Conservation (phyloP, 257 asterid genomes). For the Nicotiana sylvestris region DNA sequence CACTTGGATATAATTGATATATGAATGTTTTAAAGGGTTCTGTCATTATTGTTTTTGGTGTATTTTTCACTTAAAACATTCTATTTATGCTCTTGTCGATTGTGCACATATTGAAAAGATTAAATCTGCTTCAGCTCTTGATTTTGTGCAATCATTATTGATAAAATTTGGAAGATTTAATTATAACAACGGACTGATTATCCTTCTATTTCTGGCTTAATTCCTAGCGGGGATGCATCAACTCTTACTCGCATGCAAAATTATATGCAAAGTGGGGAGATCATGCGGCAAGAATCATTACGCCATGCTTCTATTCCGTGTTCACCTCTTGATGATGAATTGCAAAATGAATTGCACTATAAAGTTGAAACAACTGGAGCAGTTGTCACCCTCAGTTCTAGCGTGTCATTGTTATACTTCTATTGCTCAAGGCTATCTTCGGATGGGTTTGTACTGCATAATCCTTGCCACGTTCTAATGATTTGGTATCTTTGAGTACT, state of each 20-base stretch:
- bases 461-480: not conserved
- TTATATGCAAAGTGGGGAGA: slow-evolving; percentile 55
- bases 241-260: slow-evolving; percentile 38
- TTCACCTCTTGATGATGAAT: slow-evolving; percentile 34
- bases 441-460: slow-evolving; percentile 50
- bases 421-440: slow-evolving; percentile 86
- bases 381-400: slow-evolving; percentile 57
- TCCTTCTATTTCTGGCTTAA: slow-evolving; percentile 8
- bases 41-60: not conserved
- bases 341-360: slow-evolving; percentile 45
- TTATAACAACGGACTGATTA: not conserved
- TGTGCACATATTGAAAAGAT: not conserved
- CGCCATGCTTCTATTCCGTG: slow-evolving; percentile 62
- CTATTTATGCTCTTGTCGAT: not conserved
- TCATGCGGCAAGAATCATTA: slow-evolving; percentile 65
- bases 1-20: not conserved
- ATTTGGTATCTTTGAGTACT: slow-evolving; percentile 2
- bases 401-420: slow-evolving; percentile 51
- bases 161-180: not conserved
- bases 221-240: slow-evolving; percentile 43
- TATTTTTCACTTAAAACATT: not conserved
- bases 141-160: not conserved
- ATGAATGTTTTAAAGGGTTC: not conserved
- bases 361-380: slow-evolving; percentile 62
- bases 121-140: not conserved